Evolutionary conservation across 2,329 filamentous ascomycete genomes (phyloP).

Genomic region (Monosporascus sp.): DNA sequence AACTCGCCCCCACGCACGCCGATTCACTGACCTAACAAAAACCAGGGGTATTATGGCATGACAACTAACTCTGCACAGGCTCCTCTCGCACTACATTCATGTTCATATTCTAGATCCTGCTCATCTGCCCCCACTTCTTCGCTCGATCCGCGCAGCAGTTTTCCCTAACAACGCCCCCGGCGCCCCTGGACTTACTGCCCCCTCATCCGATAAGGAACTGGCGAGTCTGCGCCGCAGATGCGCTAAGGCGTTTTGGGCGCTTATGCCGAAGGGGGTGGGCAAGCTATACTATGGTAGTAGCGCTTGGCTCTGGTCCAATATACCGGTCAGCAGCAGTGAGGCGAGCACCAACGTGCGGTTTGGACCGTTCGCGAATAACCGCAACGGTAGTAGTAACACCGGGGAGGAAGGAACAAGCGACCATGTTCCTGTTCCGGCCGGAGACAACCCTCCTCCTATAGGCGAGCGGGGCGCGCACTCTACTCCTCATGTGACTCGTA

Average conservation of each 20-base stretch:
- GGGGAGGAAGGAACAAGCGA: constrained; percentile 20
- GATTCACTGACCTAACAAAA: background rate
- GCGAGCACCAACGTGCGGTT: constrained; percentile 25
- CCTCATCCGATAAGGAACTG: constrained; percentile 54
- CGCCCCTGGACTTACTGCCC: constrained; percentile 54
- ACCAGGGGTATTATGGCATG: background rate
- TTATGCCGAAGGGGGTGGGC: constrained; percentile 42
- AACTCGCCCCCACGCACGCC: constrained; percentile 20
- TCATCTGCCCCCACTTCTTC: constrained; percentile 61
- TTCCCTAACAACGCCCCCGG: constrained; percentile 82
- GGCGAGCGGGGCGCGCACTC: background rate
- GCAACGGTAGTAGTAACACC: constrained; percentile 14
- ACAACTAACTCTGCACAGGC: constrained; percentile 37
- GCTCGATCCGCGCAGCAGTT: constrained; percentile 67
- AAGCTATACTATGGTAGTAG: constrained; percentile 42
- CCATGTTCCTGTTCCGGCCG: constrained; percentile 11
- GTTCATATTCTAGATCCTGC: constrained; percentile 56
- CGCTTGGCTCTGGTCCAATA: constrained; percentile 27
- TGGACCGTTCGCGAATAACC: constrained; percentile 19
- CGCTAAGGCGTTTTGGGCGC: constrained; percentile 51
- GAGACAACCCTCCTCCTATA: background rate
- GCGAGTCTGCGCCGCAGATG: constrained; percentile 60
- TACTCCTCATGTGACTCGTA: background rate
- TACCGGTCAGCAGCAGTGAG: constrained; percentile 17
- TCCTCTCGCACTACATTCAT: constrained; percentile 52